Percentiles rank a stretch among this genome's conserved stretches.
Evolutionary conservation across 495 filamentous ascomycete genomes (phyloP).

Genomic region (Trypethelium eluteriae): DNA sequence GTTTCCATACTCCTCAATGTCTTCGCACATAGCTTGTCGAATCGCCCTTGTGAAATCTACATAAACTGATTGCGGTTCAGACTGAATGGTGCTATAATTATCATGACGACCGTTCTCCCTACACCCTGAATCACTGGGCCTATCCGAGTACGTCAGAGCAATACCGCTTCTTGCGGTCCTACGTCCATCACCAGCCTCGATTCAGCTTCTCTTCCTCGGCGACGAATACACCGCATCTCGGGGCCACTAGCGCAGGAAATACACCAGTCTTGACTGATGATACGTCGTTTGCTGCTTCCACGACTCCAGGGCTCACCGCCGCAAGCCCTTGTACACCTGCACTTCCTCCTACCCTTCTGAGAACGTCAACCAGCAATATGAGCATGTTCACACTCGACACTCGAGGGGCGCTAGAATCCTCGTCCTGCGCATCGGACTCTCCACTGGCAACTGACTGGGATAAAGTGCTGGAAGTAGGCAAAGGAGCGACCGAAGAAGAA

Average conservation of each 20-base stretch:
- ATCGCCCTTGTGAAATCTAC: neutral
- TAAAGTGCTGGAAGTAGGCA: constrained; percentile 18
- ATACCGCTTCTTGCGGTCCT: constrained; percentile 71
- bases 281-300: constrained; percentile 36
- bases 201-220: constrained; percentile 49
- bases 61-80: constrained; percentile 25
- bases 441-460: constrained; percentile 51
- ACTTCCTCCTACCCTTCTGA: neutral
- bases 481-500: constrained; percentile 46
- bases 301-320: neutral
- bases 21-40: neutral
- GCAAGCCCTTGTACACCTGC: neutral
- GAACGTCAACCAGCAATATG: constrained; percentile 9
- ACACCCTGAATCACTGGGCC: constrained; percentile 54
- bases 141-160: constrained; percentile 83
- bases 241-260: constrained; percentile 20
- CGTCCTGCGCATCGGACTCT: constrained; percentile 35
- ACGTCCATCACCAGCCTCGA: constrained; percentile 69
- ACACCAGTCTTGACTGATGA: constrained; percentile 36
- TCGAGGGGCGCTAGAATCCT: constrained; percentile 47
- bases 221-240: constrained; percentile 37
- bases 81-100: constrained; percentile 98
- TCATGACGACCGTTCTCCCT: constrained; percentile 57
- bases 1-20: constrained; percentile 18
- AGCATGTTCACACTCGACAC: constrained; percentile 60